Conservation (phyloP, 805 yeast species). For the Hanseniaspora meyeri region DNA sequence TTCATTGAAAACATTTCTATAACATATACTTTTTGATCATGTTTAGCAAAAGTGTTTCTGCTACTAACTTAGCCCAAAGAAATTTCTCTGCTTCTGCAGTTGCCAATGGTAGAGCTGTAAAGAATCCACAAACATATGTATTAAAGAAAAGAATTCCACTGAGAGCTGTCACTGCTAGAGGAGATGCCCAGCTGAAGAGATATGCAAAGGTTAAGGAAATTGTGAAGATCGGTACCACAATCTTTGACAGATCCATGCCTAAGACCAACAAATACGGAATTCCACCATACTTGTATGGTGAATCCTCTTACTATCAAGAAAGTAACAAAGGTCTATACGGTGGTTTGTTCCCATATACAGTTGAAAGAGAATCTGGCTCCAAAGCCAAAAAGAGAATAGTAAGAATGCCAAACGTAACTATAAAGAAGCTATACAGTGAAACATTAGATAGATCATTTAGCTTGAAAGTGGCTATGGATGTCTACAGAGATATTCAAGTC, state of each 20-base stretch:
- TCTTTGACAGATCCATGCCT: constrained; percentile 7
- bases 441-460: constrained; percentile 45
- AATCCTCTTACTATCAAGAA: constrained; percentile 64
- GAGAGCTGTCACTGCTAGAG: constrained; percentile 8
- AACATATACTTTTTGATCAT: background rate
- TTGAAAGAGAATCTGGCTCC: constrained; percentile 66
- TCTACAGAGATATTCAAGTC: constrained; percentile 70
- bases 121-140: constrained; percentile 5
- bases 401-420: constrained; percentile 74
- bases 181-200: background rate
- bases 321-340: constrained; percentile 84
- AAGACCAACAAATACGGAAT: background rate
- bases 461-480: constrained; percentile 62
- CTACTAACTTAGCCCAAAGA: constrained; percentile 2
- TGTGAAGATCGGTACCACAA: background rate
- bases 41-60: background rate
- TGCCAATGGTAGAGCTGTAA: constrained; percentile 12
- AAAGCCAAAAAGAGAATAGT: constrained; percentile 61
- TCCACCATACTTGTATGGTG: constrained; percentile 71
- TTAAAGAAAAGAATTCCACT: constrained; percentile 8
- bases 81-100: constrained; percentile 1
- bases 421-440: constrained; percentile 74
- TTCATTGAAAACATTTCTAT: background rate
- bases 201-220: background rate
- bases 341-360: constrained; percentile 66